phyloP scores from a whole-genome alignment of 1,284 basidiomycete genomes.

The Cystobasidium sp. region DNA sequence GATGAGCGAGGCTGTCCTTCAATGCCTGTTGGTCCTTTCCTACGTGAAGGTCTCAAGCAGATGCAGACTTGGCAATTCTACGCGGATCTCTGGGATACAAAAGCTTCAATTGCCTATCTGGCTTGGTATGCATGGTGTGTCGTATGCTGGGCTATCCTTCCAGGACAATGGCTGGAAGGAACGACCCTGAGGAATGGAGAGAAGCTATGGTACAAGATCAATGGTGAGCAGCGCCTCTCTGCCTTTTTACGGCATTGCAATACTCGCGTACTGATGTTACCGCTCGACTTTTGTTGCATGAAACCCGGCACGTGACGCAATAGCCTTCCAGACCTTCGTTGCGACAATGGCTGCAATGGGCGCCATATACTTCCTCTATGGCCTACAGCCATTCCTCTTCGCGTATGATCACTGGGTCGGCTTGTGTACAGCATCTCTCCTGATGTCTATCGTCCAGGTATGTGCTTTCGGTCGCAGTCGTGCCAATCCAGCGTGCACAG shows the following conservation, averaged over 20 bases:
- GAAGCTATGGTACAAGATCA: constrained; percentile 84
- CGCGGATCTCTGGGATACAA: constrained; percentile 75
- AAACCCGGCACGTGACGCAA: constrained; percentile 10
- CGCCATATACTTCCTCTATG: constrained; percentile 72
- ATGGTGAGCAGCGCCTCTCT: constrained; percentile 79
- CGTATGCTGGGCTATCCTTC: constrained; percentile 78
- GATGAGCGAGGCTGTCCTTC: constrained; percentile 48
- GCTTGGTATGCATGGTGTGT: constrained; percentile 91
- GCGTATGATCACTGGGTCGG: constrained; percentile 91
- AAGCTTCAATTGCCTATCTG: constrained; percentile 76
- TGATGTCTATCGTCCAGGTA: constrained; percentile 75
- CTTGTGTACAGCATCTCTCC: constrained; percentile 78
- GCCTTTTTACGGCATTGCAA: background rate
- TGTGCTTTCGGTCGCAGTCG: background rate
- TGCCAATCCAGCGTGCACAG: background rate
- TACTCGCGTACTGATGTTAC: background rate
- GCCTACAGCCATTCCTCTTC: constrained; percentile 81
- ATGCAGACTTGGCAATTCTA: constrained; percentile 67
- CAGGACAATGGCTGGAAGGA: constrained; percentile 84
- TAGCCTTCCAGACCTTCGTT: constrained; percentile 85
- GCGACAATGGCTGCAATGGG: constrained; percentile 72
- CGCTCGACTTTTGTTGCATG: background rate
- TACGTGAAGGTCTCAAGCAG: constrained; percentile 37
- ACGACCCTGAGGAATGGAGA: constrained; percentile 75
- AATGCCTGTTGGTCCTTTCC: constrained; percentile 47